Conservation (phyloP, 2,329 filamentous ascomycete genomes). For the Penicillium sp. region DNA sequence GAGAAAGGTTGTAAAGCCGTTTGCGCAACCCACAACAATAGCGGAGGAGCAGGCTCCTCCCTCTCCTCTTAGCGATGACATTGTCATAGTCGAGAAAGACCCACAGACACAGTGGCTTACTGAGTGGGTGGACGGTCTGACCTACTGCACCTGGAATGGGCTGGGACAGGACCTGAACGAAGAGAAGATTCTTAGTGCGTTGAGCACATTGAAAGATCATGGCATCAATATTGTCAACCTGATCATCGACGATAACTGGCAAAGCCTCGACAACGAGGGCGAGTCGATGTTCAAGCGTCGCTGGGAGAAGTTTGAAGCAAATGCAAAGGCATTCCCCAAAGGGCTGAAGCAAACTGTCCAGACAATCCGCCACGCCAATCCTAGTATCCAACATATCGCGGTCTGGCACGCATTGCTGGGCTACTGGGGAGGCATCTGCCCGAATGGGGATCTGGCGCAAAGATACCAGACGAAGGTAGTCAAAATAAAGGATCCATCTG, state of each 20-base stretch:
- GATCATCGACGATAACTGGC: constrained; percentile 98
- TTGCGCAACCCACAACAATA: constrained; percentile 14
- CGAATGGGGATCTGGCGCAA: constrained; percentile 68
- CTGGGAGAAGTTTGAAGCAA: constrained; percentile 85
- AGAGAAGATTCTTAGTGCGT: constrained; percentile 71
- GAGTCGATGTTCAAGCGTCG: constrained; percentile 52
- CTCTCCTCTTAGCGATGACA: constrained; percentile 42
- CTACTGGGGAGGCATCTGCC: constrained; percentile 88
- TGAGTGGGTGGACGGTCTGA: constrained; percentile 87
- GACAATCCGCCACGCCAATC: constrained; percentile 66
- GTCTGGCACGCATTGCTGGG: constrained; percentile 90
- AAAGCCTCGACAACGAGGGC: constrained; percentile 63
- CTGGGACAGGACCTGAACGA: constrained; percentile 81
- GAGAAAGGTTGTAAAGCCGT: constrained; percentile 57
- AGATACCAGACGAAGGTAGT: constrained; percentile 71
- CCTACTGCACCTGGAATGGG: constrained; percentile 96
- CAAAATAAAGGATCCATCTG: constrained; percentile 53
- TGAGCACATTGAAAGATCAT: constrained; percentile 67
- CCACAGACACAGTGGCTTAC: constrained; percentile 64
- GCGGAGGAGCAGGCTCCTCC: constrained; percentile 22
- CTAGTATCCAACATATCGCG: constrained; percentile 75
- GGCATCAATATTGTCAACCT: constrained; percentile 77
- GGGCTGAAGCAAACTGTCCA: constrained; percentile 71
- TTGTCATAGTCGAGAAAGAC: constrained; percentile 42
- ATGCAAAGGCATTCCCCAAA: constrained; percentile 71